Evolutionary conservation across 169 alveolate genomes (phyloP), one percentile per base, ranked within the genome.

Genomic region (Plasmodium ovale): DNA sequence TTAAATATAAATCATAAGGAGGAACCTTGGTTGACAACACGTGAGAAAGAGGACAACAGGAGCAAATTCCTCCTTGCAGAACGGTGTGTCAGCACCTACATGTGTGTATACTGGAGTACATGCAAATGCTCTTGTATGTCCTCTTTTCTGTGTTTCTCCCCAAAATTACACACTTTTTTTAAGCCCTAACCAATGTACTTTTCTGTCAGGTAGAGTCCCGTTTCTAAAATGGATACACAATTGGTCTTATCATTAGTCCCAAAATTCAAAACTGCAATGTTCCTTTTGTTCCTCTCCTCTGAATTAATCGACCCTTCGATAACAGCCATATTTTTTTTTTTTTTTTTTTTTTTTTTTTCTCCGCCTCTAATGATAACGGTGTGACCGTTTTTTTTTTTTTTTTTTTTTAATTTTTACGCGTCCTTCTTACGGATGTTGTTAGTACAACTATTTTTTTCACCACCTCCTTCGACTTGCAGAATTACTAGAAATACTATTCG

Each of bases 211-310:
- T 74, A 64, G 3, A 74, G 37, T 23, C 77, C 77, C 14, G 88
- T 74, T 62, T 74, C 88, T 62, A 74, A 23, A 74, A 74, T 54
- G 1, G 67, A n/a, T 44, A 74, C 74, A 14, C 68, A 25, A 25
- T 74, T 74, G 6, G 16, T 27, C 62, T 39, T 74, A 56, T 74
- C 77, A 60, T 60, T 74, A n/a, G 88, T 74, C 23, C 88, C 88
- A 2, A 60, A 59, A 39, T 74, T 74, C 62, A 74, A 74, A 44
- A 74, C 88, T 10, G 74, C 77, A 9, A 74, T 60, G 44, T 74
- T 74, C 72, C 58, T 64, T 44, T 47, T 65, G 53, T 49, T 74
- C 25, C 9, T 42, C 27, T 65, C 16, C 19, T 7, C 19, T 29
- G 53, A 51, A 29, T 10, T 72, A 21, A 7, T 72, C 9, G 44